Percentiles rank a stretch among this genome's conserved stretches.
These are phyloP conservation scores for Fusarium sp. DNA, from an alignment of 2,329 filamentous ascomycete genomes.

Conservation along the genomic window DNA sequence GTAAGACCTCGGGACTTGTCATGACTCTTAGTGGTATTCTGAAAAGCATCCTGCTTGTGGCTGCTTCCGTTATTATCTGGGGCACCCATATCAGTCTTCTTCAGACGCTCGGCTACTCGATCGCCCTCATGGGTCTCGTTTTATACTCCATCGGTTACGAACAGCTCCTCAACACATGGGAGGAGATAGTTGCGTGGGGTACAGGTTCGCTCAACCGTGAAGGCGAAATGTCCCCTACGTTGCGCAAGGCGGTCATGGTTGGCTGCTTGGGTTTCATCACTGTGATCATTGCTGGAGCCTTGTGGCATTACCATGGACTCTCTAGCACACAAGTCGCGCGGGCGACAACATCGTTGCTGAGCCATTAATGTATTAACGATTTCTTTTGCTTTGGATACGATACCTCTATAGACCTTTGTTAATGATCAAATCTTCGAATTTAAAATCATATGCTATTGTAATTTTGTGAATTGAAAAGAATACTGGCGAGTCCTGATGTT, in stretches of 20 bases:
- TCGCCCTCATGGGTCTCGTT: slow-evolving; percentile 68
- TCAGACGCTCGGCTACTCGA: slow-evolving; percentile 81
- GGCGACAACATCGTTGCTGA: slow-evolving; percentile 42
- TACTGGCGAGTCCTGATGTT: neutral
- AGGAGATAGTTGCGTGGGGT: slow-evolving; percentile 42
- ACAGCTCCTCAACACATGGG: slow-evolving; percentile 46
- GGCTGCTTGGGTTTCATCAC: slow-evolving; percentile 45
- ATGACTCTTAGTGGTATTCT: slow-evolving; percentile 88
- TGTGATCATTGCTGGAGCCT: slow-evolving; percentile 44
- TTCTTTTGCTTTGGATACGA: slow-evolving; percentile 13
- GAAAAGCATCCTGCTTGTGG: slow-evolving; percentile 87
- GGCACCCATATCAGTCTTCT: slow-evolving; percentile 75
- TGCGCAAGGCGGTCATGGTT: slow-evolving; percentile 40
- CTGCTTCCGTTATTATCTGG: slow-evolving; percentile 82
- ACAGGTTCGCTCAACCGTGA: slow-evolving; percentile 38
- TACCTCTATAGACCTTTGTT: slow-evolving; percentile 37
- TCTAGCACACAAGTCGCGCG: slow-evolving; percentile 29
- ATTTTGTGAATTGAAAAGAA: neutral
- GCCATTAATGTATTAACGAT: slow-evolving; percentile 28
- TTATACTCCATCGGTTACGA: slow-evolving; percentile 61
- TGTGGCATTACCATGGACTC: slow-evolving; percentile 42
- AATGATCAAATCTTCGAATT: slow-evolving; percentile 32
- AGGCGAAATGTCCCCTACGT: slow-evolving; percentile 35
- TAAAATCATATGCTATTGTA: neutral
- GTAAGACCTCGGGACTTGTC: slow-evolving; percentile 86